Evolutionary conservation across 345 rosid species (phyloP).

Genomic region (Gossypium longicalyx): DNA sequence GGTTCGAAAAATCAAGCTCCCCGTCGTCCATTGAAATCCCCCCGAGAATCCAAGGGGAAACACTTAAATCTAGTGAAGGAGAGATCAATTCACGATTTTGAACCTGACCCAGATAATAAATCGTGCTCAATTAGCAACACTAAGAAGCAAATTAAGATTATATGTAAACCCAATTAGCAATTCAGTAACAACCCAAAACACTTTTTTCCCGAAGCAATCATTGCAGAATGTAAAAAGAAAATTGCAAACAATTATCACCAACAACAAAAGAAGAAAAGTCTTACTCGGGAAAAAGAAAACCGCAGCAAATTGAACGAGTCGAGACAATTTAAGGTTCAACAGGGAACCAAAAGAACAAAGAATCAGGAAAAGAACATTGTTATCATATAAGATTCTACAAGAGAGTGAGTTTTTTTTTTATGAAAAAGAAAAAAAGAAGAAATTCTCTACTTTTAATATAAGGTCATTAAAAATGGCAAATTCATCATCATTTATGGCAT

Average conservation of each 20-base stretch:
- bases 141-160: not conserved
- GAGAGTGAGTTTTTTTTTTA: no score
- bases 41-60: not conserved
- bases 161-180: not conserved
- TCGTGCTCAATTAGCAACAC: conserved; percentile 15
- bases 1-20: conserved; percentile 83
- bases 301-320: conserved; percentile 6
- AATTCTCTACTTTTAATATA: not conserved
- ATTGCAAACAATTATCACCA: not conserved
- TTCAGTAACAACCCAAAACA: conserved; percentile 7
- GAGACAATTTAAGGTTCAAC: conserved; percentile 3
- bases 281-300: conserved; percentile 9
- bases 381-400: not conserved
- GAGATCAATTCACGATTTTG: conserved; percentile 17
- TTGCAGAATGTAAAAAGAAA: not conserved
- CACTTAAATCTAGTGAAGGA: not conserved
- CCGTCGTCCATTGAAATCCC: conserved; percentile 66
- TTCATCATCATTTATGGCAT: not conserved
- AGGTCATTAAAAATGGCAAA: not conserved
- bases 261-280: not conserved
- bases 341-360: not conserved
- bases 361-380: not conserved
- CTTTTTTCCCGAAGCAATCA: not conserved
- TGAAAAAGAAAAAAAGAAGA: not conserved
- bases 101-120: conserved; percentile 18